phyloP scores from a whole-genome alignment of 2,329 filamentous ascomycete genomes.

The Sclerotinia sclerotiorum region DNA sequence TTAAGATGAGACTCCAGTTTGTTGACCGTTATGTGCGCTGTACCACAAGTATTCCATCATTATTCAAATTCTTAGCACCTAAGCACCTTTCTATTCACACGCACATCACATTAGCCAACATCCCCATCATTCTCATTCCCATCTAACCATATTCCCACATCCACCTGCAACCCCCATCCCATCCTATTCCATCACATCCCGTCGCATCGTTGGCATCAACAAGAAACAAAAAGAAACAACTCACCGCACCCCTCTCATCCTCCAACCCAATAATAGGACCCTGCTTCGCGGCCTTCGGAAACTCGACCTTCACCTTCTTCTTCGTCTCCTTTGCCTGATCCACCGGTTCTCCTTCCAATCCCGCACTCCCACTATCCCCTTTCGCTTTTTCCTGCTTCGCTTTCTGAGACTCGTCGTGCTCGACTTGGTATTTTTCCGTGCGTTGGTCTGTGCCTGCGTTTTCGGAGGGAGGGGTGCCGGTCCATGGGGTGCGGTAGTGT shows the following conservation, averaged over 20 bases:
- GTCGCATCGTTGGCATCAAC: too few species aligned
- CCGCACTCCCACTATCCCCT: conserved; percentile 3
- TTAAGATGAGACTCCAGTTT: too few species aligned
- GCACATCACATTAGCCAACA: background rate
- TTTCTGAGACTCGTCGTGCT: conserved; percentile 1
- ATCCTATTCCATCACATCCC: too few species aligned
- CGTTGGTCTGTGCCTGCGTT: background rate
- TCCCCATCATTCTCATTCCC: too few species aligned
- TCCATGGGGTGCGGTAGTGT: background rate
- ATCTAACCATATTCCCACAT: too few species aligned
- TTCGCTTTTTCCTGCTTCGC: background rate
- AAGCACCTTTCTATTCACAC: conserved; percentile 11
- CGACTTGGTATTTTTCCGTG: conserved; percentile 1
- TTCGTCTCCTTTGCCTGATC: background rate
- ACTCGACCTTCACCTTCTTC: conserved; percentile 8
- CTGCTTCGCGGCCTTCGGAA: conserved; percentile 1
- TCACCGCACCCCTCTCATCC: conserved; percentile 23
- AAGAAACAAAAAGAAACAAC: background rate
- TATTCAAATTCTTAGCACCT: too few species aligned
- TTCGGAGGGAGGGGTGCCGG: background rate
- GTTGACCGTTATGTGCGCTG: background rate
- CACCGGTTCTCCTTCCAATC: background rate
- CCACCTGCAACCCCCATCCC: too few species aligned
- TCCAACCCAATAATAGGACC: conserved; percentile 19
- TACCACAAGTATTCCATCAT: background rate